A percentile compares a stretch with the other conserved stretches of the same genome.
Conservation (phyloP, 1,284 basidiomycete species). For the Boletus albobrunnescens region DNA sequence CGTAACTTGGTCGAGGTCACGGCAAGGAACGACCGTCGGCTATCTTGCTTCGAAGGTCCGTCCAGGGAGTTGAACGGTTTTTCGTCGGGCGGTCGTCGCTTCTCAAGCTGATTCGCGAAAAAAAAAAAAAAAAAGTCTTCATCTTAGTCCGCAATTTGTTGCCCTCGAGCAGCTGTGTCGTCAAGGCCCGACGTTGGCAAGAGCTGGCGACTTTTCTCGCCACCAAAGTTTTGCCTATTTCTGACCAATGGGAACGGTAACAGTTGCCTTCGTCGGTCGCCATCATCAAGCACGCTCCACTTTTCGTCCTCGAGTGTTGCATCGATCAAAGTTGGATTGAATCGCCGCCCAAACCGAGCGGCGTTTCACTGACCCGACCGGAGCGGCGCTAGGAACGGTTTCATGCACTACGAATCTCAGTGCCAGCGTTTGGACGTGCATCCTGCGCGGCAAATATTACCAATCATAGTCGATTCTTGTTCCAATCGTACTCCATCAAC, state of each 20-base stretch:
- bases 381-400: background rate
- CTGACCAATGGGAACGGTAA: no score
- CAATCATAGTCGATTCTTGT: background rate
- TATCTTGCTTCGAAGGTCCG: background rate
- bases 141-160: background rate
- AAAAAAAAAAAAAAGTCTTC: background rate
- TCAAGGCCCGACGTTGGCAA: background rate
- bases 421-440: no score
- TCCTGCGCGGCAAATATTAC: background rate
- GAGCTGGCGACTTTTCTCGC: no score
- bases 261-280: no score
- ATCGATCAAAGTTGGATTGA: background rate
- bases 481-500: background rate
- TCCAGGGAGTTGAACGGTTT: conserved; percentile 1
- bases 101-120: conserved; percentile 6
- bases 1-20: conserved; percentile 2
- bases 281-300: no score
- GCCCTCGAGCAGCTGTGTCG: background rate
- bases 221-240: no score
- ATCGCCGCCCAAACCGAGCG: background rate
- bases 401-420: background rate
- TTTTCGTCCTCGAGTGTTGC: background rate
- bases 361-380: background rate
- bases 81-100: conserved; percentile 2
- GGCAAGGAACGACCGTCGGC: background rate